Conservation (phyloP, 768 basidiomycete genomes). For the Boletus speciosus region DNA sequence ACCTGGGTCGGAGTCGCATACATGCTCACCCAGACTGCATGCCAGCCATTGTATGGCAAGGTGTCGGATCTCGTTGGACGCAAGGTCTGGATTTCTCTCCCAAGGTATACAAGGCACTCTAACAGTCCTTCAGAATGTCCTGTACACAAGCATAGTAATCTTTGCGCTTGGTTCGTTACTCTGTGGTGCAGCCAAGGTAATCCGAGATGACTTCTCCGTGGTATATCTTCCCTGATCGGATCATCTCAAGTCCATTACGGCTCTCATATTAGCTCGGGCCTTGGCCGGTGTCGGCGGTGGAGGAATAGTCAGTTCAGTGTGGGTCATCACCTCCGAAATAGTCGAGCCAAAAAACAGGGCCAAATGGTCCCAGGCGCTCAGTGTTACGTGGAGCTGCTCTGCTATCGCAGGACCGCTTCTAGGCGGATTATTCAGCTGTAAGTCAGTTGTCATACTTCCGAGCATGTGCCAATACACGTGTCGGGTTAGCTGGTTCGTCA, state of each 20-base stretch:
- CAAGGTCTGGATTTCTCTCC: slow-evolving; percentile 47
- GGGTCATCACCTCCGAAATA: slow-evolving; percentile 84
- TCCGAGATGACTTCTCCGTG: slow-evolving; percentile 14
- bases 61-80: slow-evolving; percentile 78
- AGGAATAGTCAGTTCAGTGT: slow-evolving; percentile 81
- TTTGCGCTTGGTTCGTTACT: slow-evolving; percentile 78
- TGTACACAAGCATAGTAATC: slow-evolving; percentile 69
- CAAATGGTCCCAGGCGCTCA: slow-evolving; percentile 83
- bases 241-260: slow-evolving; percentile 38
- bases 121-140: slow-evolving; percentile 45
- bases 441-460: slow-evolving; percentile 25
- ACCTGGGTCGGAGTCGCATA: slow-evolving; percentile 86
- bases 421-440: slow-evolving; percentile 80
- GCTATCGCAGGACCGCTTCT: slow-evolving; percentile 79
- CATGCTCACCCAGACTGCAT: slow-evolving; percentile 82
- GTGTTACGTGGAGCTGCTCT: slow-evolving; percentile 83
- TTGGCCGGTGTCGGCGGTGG: slow-evolving; percentile 81
- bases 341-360: slow-evolving; percentile 67
- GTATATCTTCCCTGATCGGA: slow-evolving; percentile 15
- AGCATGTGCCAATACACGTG: slow-evolving; percentile 17
- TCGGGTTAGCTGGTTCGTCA: slow-evolving; percentile 29
- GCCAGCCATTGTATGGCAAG: slow-evolving; percentile 78
- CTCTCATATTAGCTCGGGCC: slow-evolving; percentile 65
- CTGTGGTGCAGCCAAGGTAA: slow-evolving; percentile 71
- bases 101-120: background rate